Conservation (phyloP, 2,329 filamentous ascomycete genomes). For the Metarhizium humberi region DNA sequence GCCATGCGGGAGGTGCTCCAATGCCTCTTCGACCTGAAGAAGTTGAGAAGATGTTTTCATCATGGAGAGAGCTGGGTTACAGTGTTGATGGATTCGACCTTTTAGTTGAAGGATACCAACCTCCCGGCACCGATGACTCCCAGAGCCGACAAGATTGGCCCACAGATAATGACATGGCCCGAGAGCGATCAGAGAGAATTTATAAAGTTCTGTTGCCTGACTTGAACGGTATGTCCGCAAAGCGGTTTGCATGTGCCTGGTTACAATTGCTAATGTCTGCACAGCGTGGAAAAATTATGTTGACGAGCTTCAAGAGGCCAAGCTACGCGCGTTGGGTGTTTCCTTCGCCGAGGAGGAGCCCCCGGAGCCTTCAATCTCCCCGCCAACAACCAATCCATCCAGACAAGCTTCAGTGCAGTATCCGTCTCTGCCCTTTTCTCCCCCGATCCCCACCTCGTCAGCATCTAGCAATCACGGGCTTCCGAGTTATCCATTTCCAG, state of each 20-base stretch:
- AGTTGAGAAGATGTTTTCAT: slow-evolving; percentile 51
- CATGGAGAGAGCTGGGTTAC: slow-evolving; percentile 63
- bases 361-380: slow-evolving; percentile 54
- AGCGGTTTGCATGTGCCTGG: not conserved
- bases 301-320: slow-evolving; percentile 77
- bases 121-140: slow-evolving; percentile 32
- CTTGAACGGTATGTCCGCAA: slow-evolving; percentile 41
- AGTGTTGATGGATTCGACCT: slow-evolving; percentile 60
- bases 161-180: slow-evolving; percentile 44
- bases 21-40: slow-evolving; percentile 46
- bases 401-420: slow-evolving; percentile 66
- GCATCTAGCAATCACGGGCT: slow-evolving; percentile 57
- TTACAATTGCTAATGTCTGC: slow-evolving; percentile 7
- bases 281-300: slow-evolving; percentile 68
- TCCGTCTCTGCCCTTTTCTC: slow-evolving; percentile 70
- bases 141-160: slow-evolving; percentile 66
- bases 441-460: slow-evolving; percentile 71
- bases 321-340: slow-evolving; percentile 84
- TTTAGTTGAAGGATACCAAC: slow-evolving; percentile 32
- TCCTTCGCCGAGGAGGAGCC: slow-evolving; percentile 68
- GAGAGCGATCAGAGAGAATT: slow-evolving; percentile 42
- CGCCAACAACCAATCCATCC: slow-evolving; percentile 51
- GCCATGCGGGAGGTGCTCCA: slow-evolving; percentile 43
- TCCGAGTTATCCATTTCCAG: slow-evolving; percentile 47
- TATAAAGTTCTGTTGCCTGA: slow-evolving; percentile 62